These are phyloP conservation scores for Calvatia gigantea DNA, from an alignment of 768 basidiomycete genomes.

Conservation along the genomic window DNA sequence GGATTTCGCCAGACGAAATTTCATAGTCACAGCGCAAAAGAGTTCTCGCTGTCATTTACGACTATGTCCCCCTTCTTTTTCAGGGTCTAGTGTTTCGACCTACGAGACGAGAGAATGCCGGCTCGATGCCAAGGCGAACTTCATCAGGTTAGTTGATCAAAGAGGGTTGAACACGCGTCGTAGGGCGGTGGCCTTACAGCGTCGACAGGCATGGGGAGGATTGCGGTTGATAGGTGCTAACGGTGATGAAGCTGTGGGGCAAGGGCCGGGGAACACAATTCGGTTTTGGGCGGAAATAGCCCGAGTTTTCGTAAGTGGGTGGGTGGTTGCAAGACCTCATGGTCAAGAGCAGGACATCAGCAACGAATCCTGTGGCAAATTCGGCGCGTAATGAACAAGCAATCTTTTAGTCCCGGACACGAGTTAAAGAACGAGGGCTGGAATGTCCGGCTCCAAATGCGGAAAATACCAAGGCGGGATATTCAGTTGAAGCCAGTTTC, in stretches of 20 bases:
- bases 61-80: not conserved
- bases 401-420: not conserved
- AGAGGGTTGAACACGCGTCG: not conserved
- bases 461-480: slow-evolving; percentile 6
- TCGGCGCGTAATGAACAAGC: not conserved
- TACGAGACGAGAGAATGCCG: not conserved
- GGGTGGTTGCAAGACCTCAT: not conserved
- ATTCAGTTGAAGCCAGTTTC: not conserved
- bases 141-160: not conserved
- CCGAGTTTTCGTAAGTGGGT: slow-evolving; percentile 3
- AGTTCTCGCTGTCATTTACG: not conserved
- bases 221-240: not conserved
- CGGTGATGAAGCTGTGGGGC: not conserved
- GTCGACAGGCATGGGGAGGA: not conserved
- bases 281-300: slow-evolving; percentile 1
- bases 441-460: not conserved
- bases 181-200: not conserved
- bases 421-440: not conserved
- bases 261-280: not conserved
- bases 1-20: not conserved
- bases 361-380: not conserved
- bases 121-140: not conserved
- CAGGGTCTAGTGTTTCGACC: slow-evolving; percentile 1
- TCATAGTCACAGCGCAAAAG: not conserved
- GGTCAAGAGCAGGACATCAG: not conserved